Percentiles rank a stretch among this genome's conserved stretches.
Evolutionary conservation across 1,284 basidiomycete species (phyloP).

Genomic region (Ustilago hordei): DNA sequence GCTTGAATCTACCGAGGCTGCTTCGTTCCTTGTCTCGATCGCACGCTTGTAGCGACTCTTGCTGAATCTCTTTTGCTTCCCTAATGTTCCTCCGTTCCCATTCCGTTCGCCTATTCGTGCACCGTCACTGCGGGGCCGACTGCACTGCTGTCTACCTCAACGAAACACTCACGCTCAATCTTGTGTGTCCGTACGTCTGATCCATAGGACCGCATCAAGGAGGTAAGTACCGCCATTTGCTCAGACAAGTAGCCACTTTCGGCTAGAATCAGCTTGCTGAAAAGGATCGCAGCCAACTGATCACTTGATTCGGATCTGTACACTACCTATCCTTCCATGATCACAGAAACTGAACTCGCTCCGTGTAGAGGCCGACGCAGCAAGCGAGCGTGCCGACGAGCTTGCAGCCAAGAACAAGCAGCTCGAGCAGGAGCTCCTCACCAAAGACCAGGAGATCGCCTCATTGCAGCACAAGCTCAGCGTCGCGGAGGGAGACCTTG

Average conservation of each 20-base stretch:
- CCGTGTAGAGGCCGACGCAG: conserved; percentile 87
- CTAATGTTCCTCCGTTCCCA: background rate
- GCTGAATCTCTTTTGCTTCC: background rate
- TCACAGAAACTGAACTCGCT: conserved; percentile 75
- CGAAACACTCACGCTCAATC: background rate
- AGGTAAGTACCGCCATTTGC: conserved; percentile 68
- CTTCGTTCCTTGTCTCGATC: background rate
- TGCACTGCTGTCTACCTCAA: background rate
- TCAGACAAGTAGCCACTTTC: no score
- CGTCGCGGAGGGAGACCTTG: conserved; percentile 79
- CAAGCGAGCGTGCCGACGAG: conserved; percentile 71
- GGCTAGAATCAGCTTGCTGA: background rate
- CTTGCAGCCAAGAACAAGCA: conserved; percentile 70
- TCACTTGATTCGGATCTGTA: background rate
- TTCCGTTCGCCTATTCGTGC: background rate
- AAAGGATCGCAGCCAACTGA: conserved; percentile 1
- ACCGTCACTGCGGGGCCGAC: background rate
- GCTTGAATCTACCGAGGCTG: background rate
- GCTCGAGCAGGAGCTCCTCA: conserved; percentile 81
- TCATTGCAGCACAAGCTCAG: conserved; percentile 84
- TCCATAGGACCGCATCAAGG: conserved; percentile 74
- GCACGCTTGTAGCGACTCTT: background rate
- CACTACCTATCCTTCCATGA: background rate
- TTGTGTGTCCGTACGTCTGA: background rate
- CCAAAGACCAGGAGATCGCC: conserved; percentile 87